Evolutionary conservation across 1,139 yeast species (phyloP).

Genomic region (Ogataea hybrid): DNA sequence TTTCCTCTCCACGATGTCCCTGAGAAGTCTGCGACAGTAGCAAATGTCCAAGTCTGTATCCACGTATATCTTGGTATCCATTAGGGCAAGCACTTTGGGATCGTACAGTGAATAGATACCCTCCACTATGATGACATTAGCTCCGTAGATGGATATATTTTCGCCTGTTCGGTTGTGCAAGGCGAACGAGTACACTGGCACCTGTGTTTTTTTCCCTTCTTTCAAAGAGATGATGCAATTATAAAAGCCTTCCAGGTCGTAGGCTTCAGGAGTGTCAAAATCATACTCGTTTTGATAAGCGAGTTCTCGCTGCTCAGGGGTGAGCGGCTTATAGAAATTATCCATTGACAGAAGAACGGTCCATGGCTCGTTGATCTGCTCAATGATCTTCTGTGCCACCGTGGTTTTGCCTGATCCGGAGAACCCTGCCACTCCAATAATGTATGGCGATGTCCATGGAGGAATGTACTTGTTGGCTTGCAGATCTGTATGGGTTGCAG

Average conservation of each 20-base stretch:
- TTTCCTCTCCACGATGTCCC: constrained; percentile 86
- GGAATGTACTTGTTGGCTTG: constrained; percentile 54
- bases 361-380: constrained; percentile 89
- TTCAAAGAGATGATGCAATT: constrained; percentile 65
- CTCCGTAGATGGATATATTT: constrained; percentile 81
- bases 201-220: constrained; percentile 52
- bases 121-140: constrained; percentile 87
- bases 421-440: constrained; percentile 92
- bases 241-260: constrained; percentile 73
- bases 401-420: constrained; percentile 97
- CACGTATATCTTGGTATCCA: constrained; percentile 87
- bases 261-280: constrained; percentile 80
- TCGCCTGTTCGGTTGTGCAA: constrained; percentile 71
- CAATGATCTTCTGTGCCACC: constrained; percentile 79
- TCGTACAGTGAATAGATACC: constrained; percentile 87
- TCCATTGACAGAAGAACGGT: constrained; percentile 89
- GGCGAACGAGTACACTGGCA: constrained; percentile 84
- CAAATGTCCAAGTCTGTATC: constrained; percentile 94
- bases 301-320: constrained; percentile 50
- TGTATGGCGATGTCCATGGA: constrained; percentile 95
- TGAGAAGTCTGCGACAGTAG: constrained; percentile 77
- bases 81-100: constrained; percentile 61
- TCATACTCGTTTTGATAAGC: constrained; percentile 75
- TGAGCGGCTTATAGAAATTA: constrained; percentile 80
- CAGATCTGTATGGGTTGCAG: constrained; percentile 12